phyloP scores from a whole-genome alignment of 2,329 filamentous ascomycete species.

The Fusarium setosum region DNA sequence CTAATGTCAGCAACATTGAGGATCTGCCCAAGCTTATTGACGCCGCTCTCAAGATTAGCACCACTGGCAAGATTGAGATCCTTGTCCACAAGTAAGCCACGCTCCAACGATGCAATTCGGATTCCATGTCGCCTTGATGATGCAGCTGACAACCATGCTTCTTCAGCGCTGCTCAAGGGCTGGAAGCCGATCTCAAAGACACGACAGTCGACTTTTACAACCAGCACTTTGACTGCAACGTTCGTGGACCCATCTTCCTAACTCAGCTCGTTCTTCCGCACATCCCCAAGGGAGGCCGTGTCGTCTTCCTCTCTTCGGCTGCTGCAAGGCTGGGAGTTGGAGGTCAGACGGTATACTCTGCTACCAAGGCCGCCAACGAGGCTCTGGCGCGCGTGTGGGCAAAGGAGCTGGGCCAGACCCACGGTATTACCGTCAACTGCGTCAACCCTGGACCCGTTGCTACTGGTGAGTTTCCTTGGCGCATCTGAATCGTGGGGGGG shows the following conservation, averaged over 20 bases:
- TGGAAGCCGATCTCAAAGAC: conserved; percentile 29
- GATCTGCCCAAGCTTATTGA: conserved; percentile 34
- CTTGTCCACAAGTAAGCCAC: conserved; percentile 35
- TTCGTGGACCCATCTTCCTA: conserved; percentile 45
- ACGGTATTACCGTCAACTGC: conserved; percentile 45
- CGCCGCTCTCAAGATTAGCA: conserved; percentile 28
- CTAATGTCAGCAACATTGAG: conserved; percentile 25
- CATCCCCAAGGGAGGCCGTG: conserved; percentile 44
- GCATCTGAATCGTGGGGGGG: too few species aligned
- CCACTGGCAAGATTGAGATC: conserved; percentile 40
- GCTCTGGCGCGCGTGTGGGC: conserved; percentile 45
- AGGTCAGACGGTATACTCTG: conserved; percentile 46
- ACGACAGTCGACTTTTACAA: conserved; percentile 22
- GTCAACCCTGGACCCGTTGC: conserved; percentile 48
- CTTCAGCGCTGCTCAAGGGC: conserved; percentile 13
- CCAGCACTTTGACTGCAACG: conserved; percentile 35
- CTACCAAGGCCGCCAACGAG: conserved; percentile 50
- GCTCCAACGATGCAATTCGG: too few species aligned
- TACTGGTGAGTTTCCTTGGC: conserved; percentile 1
- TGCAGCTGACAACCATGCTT: not conserved
- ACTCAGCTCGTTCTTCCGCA: conserved; percentile 46
- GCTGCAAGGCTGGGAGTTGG: conserved; percentile 46
- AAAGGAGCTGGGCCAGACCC: conserved; percentile 45
- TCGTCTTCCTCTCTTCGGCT: conserved; percentile 49
- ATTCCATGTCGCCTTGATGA: too few species aligned